A percentile compares a stretch with the other conserved stretches of the same genome.
Conservation (phyloP, 805 yeast genomes). For the Candida parachauliodes region DNA sequence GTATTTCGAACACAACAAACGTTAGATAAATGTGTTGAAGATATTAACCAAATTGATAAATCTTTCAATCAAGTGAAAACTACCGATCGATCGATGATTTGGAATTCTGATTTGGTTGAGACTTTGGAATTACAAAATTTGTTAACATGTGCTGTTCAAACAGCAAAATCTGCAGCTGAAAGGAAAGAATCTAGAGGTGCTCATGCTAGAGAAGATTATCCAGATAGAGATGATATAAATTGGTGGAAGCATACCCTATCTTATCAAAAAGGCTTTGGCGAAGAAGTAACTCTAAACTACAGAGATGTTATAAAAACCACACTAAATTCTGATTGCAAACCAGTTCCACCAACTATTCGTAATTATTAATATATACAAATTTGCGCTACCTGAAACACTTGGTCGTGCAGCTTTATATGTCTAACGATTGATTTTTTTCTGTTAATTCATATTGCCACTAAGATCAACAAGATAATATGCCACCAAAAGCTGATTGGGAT, state of each 20-base stretch:
- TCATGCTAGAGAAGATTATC: constrained; percentile 97
- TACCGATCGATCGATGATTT: constrained; percentile 94
- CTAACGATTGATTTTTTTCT: not conserved
- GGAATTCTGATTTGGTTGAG: constrained; percentile 97
- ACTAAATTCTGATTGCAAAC: constrained; percentile 91
- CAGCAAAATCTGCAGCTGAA: constrained; percentile 90
- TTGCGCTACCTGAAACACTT: no score
- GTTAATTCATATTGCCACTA: constrained; percentile 4
- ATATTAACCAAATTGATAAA: constrained; percentile 72
- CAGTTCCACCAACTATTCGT: constrained; percentile 97
- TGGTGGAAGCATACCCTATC: constrained; percentile 98
- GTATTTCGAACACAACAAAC: constrained; percentile 94
- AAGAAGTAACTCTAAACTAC: constrained; percentile 70
- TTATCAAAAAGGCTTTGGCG: constrained; percentile 78
- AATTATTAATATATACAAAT: constrained; percentile 55
- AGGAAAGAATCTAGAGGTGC: constrained; percentile 99
- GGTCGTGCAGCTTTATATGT: no score
- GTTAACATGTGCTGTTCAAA: constrained; percentile 95
- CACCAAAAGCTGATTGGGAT: constrained; percentile 99
- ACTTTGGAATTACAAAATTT: constrained; percentile 94
- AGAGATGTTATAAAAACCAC: constrained; percentile 81
- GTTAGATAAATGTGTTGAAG: constrained; percentile 84
- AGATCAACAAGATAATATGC: constrained; percentile 47
- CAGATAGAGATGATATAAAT: constrained; percentile 89
- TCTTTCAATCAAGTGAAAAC: constrained; percentile 75